Base-by-base conservation (phyloP, 129 eudicot genomes). In the Kitagawia praeruptora region DNA sequence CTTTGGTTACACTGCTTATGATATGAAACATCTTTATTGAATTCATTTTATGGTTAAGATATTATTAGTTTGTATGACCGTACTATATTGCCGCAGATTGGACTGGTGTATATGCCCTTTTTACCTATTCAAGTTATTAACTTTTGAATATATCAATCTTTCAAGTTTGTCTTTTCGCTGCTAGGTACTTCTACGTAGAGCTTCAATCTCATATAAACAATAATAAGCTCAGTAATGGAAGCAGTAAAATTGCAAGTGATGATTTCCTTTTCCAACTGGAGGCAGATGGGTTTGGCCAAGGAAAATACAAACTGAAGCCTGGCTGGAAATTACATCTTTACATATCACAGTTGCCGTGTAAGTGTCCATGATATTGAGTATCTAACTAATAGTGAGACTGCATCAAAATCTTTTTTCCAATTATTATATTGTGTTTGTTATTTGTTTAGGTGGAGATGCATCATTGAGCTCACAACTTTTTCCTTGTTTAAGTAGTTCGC, bases 281-380 rank as follows among this genome's bases (percentile, higher is more conserved):
- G 51, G 71, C 85, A 15, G 89, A 85, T 70, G 85, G 82, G 53
- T 78, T 75, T 84, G 91, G 89, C 67, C 74, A 40, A 80, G 85
- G 87, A 42, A 90, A 87, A 83, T 89, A 79, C 85, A 87, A 80
- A 82, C 58, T 93, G 85, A 89, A 73, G 81, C 84, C 81, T n/a
- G 96, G 97, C 39, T 93, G 91, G 96, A 85, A 89, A 70, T 88
- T 93, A 80, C 98, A 93, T 79, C 70, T 93, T 76, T 93, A 93
- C 83, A 85, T 93, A 77, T 93, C 98, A 78, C 99, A 92, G 81
- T 87, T 90, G 82, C 99, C 99, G 28, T 95, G 99, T 95, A 87
- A 82, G 95, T 81, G 58, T 45, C 78, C 72, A 76, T 54, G 34
- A 37, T 80, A 75, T 75, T 51, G 7, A 18, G 28, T 34, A 48